Conservation (phyloP, 176 grass and related monocot genomes). For the Eleusine indica region DNA sequence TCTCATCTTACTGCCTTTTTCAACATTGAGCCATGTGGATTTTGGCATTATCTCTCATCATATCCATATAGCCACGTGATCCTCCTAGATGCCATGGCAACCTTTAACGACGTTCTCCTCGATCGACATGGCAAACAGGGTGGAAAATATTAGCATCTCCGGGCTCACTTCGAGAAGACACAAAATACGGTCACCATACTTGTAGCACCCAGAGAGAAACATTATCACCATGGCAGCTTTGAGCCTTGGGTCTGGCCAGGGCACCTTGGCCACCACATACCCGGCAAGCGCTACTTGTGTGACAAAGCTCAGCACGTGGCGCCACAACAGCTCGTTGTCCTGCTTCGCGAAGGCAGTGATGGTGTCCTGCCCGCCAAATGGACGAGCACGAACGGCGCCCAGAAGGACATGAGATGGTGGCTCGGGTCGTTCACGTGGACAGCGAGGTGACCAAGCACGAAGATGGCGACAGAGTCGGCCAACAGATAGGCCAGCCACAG, state of each 20-base stretch:
- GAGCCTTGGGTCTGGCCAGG: background rate
- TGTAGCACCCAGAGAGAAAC: background rate
- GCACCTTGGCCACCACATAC: background rate
- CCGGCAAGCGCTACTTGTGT: background rate
- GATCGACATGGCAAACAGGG: background rate
- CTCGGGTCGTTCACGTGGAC: background rate
- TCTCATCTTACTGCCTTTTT: no score
- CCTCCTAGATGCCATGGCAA: no score
- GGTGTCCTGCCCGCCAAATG: conserved; percentile 23
- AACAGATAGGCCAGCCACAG: conserved; percentile 7
- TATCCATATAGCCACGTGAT: no score
- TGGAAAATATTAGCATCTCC: background rate
- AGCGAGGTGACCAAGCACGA: background rate
- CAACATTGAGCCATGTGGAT: no score
- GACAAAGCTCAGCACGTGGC: background rate
- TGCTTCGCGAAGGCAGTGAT: background rate
- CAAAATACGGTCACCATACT: background rate
- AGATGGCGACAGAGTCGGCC: background rate
- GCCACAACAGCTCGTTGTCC: conserved; percentile 5
- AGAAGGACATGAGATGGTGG: background rate
- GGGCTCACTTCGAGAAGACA: background rate
- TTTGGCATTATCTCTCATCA: no score
- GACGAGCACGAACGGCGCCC: conserved; percentile 9
- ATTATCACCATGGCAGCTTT: background rate
- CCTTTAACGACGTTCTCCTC: no score